phyloP scores from a whole-genome alignment of 164 flowering plant genomes.

The Euptelea pleiosperma region DNA sequence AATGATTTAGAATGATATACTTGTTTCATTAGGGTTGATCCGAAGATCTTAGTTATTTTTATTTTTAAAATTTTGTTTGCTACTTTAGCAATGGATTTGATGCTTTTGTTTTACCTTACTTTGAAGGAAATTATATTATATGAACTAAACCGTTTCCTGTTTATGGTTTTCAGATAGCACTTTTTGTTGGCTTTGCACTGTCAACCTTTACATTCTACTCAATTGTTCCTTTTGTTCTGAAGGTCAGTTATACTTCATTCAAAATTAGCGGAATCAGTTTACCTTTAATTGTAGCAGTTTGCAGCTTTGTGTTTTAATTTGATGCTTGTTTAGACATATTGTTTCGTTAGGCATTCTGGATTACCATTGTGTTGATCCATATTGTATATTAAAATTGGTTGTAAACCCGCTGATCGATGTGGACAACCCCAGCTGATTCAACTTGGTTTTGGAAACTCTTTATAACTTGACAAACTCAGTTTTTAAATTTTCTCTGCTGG shows the following conservation, averaged over 20 bases:
- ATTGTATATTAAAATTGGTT: background rate
- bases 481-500: too few relatives aligned
- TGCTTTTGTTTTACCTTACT: too few relatives aligned
- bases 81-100: too few relatives aligned
- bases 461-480: too few relatives aligned
- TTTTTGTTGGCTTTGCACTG: conserved; percentile 42
- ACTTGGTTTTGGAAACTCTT: background rate
- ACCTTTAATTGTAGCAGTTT: background rate
- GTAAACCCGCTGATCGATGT: background rate
- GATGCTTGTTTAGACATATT: too few relatives aligned
- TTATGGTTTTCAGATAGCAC: conserved; percentile 40
- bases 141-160: background rate
- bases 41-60: too few relatives aligned
- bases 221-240: conserved; percentile 51
- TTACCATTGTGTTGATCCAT: background rate
- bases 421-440: background rate
- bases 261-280: background rate
- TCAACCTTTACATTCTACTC: conserved; percentile 53
- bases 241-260: conserved; percentile 38
- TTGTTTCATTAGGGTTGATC: too few relatives aligned
- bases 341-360: too few relatives aligned
- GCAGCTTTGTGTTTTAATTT: too few relatives aligned
- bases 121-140: background rate
- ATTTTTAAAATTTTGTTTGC: too few relatives aligned
- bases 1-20: too few relatives aligned